phyloP scores from a whole-genome alignment of 2,329 filamentous ascomycete species.

The Stromatinia cepivora region DNA sequence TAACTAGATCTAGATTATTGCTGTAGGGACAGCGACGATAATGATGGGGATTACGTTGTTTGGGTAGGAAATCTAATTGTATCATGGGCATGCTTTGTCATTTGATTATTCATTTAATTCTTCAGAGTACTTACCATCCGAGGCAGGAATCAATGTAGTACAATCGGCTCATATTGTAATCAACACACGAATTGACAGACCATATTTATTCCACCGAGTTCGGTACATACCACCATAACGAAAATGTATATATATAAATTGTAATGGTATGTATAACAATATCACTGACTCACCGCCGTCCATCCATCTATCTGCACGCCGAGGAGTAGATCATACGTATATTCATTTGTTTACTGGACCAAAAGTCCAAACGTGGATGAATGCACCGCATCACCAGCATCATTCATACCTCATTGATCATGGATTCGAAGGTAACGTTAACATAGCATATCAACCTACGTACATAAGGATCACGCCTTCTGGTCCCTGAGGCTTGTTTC shows the following conservation, averaged over 20 bases:
- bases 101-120: background rate
- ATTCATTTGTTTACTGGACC: background rate
- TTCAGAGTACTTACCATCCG: background rate
- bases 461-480: conserved; percentile 7
- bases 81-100: background rate
- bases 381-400: background rate
- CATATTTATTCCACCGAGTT: background rate
- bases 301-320: background rate
- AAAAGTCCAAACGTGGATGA: background rate
- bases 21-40: background rate
- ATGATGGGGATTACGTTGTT: background rate
- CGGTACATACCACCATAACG: background rate
- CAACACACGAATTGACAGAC: background rate
- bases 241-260: background rate
- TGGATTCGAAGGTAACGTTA: conserved; percentile 21
- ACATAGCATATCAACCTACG: conserved; percentile 11
- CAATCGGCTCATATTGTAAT: background rate
- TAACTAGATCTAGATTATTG: background rate
- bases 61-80: background rate
- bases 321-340: background rate
- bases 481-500: conserved; percentile 12
- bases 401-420: background rate
- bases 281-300: background rate
- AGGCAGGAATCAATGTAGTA: background rate
- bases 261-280: background rate